Evolutionary conservation across 75 land plant species (phyloP), one percentile per base, ranked within the genome.

Genomic region (Pinus albicaulis): DNA sequence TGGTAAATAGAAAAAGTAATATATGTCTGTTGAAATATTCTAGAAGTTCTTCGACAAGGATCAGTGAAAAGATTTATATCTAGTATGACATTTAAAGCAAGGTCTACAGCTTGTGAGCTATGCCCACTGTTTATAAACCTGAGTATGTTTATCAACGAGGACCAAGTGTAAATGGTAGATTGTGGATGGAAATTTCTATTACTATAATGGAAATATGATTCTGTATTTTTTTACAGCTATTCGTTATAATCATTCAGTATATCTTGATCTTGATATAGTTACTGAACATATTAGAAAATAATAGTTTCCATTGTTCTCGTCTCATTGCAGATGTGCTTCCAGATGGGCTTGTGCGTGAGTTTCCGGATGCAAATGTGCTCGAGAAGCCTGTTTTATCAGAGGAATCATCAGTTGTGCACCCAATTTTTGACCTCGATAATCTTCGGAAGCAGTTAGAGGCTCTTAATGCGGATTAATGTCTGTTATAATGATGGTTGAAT

Each of bases 391-490:
- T 61, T 10, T 55, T 57, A 20, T 55, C 61, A 7, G 56, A 57
- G 23, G 8, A 74, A 20, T 79, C 34, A 12, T 41, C 25, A 3
- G 24, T 81, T 19, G 68, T 17, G 26, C 22, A 71, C 23, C 28
- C 78, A 17, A 23, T 38, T 34, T 86, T 76, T 80, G 94, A 92
- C 56, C 86, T 92, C 56, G 94, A 90, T 34, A 84, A 87, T 23
- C 91, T 92, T 24, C 81, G 82, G 34, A 83, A 59, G 70, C 94
- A 92, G 55, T 88, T 92, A 66, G 94, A 92, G 7, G 92, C 90
- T 59, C 88, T 92, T 0, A 92, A 90, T 78, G 83, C 91, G 36
- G 59, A 22, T 38, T 83, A 64, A 48, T 24, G 20, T 64, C 38
- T 59, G 31, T 3, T 34, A 28, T 13, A 36, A 64, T 3, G 0